Conservation (phyloP, 75 land plant genomes). For the Sequoiadendron giganteum region DNA sequence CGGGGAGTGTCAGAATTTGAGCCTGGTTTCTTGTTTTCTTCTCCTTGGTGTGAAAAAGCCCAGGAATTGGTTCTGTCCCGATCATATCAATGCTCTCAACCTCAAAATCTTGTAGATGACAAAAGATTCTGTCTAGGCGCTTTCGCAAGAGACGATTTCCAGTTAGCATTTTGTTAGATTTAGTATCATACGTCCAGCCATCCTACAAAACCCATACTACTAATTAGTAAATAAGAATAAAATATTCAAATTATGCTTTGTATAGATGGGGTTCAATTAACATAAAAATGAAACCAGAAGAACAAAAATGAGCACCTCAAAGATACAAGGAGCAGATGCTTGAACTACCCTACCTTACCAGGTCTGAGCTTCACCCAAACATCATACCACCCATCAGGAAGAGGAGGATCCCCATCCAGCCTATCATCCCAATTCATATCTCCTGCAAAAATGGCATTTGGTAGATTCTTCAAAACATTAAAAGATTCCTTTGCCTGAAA, state of each 20-base stretch:
- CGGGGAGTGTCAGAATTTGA: slow-evolving; percentile 67
- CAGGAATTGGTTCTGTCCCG: slow-evolving; percentile 81
- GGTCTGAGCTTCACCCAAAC: slow-evolving; percentile 73
- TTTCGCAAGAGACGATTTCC: slow-evolving; percentile 71
- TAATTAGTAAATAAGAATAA: neutral
- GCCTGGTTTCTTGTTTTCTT: slow-evolving; percentile 59
- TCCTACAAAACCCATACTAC: slow-evolving; percentile 19
- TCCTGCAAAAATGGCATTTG: slow-evolving; percentile 81
- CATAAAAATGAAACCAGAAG: neutral
- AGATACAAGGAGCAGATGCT: neutral
- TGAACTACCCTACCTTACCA: slow-evolving; percentile 35
- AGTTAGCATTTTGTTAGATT: slow-evolving; percentile 76
- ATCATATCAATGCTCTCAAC: slow-evolving; percentile 74
- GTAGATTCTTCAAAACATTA: slow-evolving; percentile 44
- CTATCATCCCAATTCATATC: slow-evolving; percentile 99
- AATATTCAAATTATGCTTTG: neutral
- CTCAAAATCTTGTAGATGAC: slow-evolving; percentile 64
- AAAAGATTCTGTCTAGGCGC: slow-evolving; percentile 76
- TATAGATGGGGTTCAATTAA: neutral
- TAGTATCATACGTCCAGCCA: slow-evolving; percentile 95
- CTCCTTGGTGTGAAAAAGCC: slow-evolving; percentile 67
- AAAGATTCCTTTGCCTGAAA: slow-evolving; percentile 74
- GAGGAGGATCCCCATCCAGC: slow-evolving; percentile 75
- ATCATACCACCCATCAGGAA: slow-evolving; percentile 85
- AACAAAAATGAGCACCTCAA: neutral